Conservation (phyloP, 2,329 filamentous ascomycete genomes). For the Fusarium tjaetaba region DNA sequence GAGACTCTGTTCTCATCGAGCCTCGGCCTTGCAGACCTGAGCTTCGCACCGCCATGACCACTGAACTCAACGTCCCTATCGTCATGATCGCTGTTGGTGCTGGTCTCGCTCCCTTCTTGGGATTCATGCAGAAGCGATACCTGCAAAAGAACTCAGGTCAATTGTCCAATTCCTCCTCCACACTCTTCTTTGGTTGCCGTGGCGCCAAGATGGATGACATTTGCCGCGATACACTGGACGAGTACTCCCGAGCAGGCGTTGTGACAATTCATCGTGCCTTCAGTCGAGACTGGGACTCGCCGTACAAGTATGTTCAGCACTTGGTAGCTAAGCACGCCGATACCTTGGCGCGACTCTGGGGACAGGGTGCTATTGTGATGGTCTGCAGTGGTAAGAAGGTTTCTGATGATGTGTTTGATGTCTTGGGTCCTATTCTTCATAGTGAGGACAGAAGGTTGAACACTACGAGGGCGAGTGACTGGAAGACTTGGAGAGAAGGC, state of each 20-base stretch:
- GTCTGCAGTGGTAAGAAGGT: slow-evolving; percentile 16
- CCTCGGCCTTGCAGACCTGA: neutral
- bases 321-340: neutral
- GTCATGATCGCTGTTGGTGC: slow-evolving; percentile 11
- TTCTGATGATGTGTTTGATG: slow-evolving; percentile 1
- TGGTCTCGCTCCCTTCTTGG: slow-evolving; percentile 3
- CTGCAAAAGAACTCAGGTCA: neutral
- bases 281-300: neutral
- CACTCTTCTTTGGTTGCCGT: neutral
- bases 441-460: neutral
- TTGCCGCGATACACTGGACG: neutral
- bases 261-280: neutral
- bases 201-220: slow-evolving; percentile 3
- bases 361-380: slow-evolving; percentile 5
- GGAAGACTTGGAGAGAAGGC: neutral
- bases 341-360: neutral
- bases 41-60: neutral
- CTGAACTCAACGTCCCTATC: neutral
- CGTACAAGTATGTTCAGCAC: slow-evolving; percentile 1
- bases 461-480: neutral
- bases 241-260: neutral
- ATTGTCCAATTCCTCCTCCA: fast-evolving
- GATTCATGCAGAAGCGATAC: slow-evolving; percentile 6
- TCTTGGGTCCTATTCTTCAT: neutral
- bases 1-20: neutral